Evolutionary conservation across 352 stramenopile genomes (phyloP), one percentile per base, ranked within the genome.

Genomic region (Pythium apleroticum): DNA sequence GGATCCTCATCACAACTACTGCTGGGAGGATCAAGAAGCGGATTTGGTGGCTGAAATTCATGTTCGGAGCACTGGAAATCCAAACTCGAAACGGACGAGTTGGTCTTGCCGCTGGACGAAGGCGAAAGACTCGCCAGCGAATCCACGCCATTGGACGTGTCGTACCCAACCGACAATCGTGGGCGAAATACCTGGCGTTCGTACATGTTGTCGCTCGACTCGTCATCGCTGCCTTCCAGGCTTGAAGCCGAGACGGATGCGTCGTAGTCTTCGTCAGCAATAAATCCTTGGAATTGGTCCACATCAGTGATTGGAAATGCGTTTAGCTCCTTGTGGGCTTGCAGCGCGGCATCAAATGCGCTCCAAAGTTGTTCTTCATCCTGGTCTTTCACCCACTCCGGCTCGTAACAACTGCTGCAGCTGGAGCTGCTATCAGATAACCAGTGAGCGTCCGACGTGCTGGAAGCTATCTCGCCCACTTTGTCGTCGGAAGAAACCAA

Each of bases 201-300:
- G 8, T 41, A 17, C 7, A 49, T 11, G 19, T 49, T 4, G 7
- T 24, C 50, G 50, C 5, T 15, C 25, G 17, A n/a, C 35, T 15
- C 28, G 30, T 41, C 60, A 11, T 35, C 24, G n/a, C 50, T 52
- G 3, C 63, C 62, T 3, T 49, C 46, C 0, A 49, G 50, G 39
- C 62, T 68, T 1, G 48, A 49, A 12, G 22, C 50, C 4, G 50
- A 67, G 19, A 52, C 53, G 1, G 62, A 69, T 31, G 43, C 62
- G 14, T 69, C 54, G 48, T 69, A 69, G 12, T 37, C 62, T 19
- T 69, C 62, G 20, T 69, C 62, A 49, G 54, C 33, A n/a, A 30
- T 1, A 2, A 28, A 11, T 24, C 5, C 6, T 20, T 5, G 5
- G 30, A 9, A 33, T 5, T 48, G 39, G 19, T 24, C n/a, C 5